These are phyloP conservation scores for Penicillium robsamsonii DNA, from an alignment of 495 filamentous ascomycete genomes.

Conservation along the genomic window DNA sequence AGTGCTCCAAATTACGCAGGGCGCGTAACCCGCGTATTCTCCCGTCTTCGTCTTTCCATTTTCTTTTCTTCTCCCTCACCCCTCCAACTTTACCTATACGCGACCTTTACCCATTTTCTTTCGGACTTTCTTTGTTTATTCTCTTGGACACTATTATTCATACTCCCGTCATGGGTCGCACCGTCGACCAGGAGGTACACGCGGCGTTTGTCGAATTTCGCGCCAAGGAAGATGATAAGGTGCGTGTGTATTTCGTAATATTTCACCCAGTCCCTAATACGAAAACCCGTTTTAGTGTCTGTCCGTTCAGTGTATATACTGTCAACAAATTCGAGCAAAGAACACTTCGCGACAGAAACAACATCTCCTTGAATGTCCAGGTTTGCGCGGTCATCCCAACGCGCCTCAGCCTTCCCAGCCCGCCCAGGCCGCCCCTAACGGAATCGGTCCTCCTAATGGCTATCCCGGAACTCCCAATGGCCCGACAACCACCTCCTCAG, in stretches of 20 bases:
- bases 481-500: slow-evolving; percentile 34
- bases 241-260: slow-evolving; percentile 53
- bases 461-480: slow-evolving; percentile 49
- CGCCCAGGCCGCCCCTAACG: slow-evolving; percentile 40
- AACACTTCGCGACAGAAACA: slow-evolving; percentile 58
- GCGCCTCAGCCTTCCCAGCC: slow-evolving; percentile 44
- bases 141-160: neutral
- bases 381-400: slow-evolving; percentile 47
- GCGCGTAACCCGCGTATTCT: slow-evolving; percentile 23
- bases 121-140: neutral
- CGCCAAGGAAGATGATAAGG: slow-evolving; percentile 62
- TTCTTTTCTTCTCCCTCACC: slow-evolving; percentile 23
- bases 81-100: slow-evolving; percentile 15
- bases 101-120: slow-evolving; percentile 9
- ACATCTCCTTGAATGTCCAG: slow-evolving; percentile 55
- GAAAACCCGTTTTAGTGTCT: slow-evolving; percentile 47
- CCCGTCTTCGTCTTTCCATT: slow-evolving; percentile 33
- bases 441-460: slow-evolving; percentile 45
- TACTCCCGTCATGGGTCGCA: slow-evolving; percentile 50
- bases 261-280: slow-evolving; percentile 41
- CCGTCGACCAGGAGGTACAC: slow-evolving; percentile 57
- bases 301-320: slow-evolving; percentile 59
- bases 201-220: slow-evolving; percentile 59
- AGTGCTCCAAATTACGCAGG: slow-evolving; percentile 30
- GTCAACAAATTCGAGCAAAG: slow-evolving; percentile 57